phyloP scores from a whole-genome alignment of 2,329 filamentous ascomycete genomes.

The Thelonectria rubi region DNA sequence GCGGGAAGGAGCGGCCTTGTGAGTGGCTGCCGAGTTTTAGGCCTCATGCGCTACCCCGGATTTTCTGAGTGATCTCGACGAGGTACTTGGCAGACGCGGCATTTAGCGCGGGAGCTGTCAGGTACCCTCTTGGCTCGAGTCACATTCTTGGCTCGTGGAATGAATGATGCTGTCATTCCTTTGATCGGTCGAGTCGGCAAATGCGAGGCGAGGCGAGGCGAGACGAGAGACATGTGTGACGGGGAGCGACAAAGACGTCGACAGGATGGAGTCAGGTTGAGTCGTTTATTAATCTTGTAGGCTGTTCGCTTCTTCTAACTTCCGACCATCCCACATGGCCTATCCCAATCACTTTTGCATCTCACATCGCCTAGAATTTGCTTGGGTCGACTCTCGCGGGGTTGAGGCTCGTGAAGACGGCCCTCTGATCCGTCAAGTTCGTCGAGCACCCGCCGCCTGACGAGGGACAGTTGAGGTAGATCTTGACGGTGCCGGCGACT shows the following conservation, averaged over 20 bases:
- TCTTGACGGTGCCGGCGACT: conserved; percentile 42
- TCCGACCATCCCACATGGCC: background rate
- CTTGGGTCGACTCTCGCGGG: conserved; percentile 33
- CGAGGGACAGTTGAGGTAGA: conserved; percentile 34
- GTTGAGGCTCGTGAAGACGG: conserved; percentile 45
- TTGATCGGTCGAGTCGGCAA: background rate
- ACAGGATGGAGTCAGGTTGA: background rate
- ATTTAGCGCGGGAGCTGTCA: background rate
- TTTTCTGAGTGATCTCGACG: conserved; percentile 24
- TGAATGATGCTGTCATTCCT: conserved; percentile 5
- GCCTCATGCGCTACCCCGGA: conserved; percentile 35
- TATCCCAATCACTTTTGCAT: no score
- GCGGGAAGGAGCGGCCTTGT: conserved; percentile 17
- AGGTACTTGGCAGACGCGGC: conserved; percentile 20
- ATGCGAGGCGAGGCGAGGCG: no score
- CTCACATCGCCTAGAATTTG: background rate
- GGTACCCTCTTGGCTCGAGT: conserved; percentile 1
- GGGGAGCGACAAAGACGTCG: no score
- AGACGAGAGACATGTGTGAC: no score
- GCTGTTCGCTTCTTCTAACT: background rate
- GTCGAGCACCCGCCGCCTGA: conserved; percentile 35
- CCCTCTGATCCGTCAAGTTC: conserved; percentile 45
- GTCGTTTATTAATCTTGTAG: background rate
- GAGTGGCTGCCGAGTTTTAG: conserved; percentile 30
- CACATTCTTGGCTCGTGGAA: background rate